Percentiles rank a stretch among this genome's conserved stretches.
These are phyloP conservation scores for Helichrysum umbraculigerum DNA, from an alignment of 129 eudicot genomes.

Conservation along the genomic window DNA sequence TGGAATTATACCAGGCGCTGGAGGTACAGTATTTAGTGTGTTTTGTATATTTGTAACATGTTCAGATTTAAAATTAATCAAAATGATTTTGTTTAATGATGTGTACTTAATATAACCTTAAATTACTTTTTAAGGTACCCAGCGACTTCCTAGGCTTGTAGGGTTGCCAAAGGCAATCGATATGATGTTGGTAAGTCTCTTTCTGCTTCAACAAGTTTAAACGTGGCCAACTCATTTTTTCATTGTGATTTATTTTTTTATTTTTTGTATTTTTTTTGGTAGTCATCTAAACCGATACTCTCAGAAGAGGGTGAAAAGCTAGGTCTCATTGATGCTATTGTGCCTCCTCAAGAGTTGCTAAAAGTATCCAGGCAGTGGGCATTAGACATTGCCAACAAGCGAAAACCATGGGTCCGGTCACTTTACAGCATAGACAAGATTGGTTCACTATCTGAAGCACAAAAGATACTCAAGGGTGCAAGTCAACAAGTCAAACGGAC, in stretches of 20 bases:
- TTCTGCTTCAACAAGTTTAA: constrained; percentile 16
- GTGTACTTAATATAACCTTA: not conserved
- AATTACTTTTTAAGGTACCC: constrained; percentile 61
- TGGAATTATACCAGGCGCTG: constrained; percentile 91
- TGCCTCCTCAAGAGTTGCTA: constrained; percentile 61
- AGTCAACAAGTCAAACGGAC: constrained; percentile 64
- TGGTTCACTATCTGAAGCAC: constrained; percentile 71
- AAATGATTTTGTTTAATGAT: not conserved
- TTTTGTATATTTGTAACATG: constrained; percentile 8
- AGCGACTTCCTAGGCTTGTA: constrained; percentile 94
- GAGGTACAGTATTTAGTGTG: constrained; percentile 53
- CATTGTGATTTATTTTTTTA: not conserved
- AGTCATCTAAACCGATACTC: constrained; percentile 70
- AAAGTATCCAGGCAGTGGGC: constrained; percentile 78
- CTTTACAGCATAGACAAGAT: constrained; percentile 75
- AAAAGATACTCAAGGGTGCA: constrained; percentile 48
- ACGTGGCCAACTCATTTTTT: not conserved
- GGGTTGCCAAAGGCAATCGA: constrained; percentile 89
- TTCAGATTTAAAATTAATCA: constrained; percentile 17
- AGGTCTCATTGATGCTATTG: constrained; percentile 83
- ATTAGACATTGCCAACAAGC: constrained; percentile 64
- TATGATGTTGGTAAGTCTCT: constrained; percentile 78
- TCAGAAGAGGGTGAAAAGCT: constrained; percentile 82
- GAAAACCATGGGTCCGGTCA: constrained; percentile 77
- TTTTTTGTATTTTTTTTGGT: constrained; percentile 15